Evolutionary conservation across 805 yeast genomes (phyloP).

Genomic region (Teunomyces lycoperdinae): DNA sequence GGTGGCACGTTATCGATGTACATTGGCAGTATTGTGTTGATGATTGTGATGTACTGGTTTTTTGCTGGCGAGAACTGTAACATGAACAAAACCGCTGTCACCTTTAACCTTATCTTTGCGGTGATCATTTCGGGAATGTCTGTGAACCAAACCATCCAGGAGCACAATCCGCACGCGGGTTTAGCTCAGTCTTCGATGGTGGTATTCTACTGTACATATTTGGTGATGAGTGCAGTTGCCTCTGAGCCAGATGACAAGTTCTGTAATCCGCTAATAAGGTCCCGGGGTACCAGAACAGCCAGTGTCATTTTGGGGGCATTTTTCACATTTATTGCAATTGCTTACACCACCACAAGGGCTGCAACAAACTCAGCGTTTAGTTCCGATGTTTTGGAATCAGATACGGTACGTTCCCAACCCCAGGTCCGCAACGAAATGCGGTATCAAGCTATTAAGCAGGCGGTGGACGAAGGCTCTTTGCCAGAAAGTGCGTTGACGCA

Average conservation of each 20-base stretch:
- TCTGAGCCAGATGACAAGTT: constrained; percentile 92
- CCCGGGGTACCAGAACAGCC: constrained; percentile 85
- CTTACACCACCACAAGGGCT: constrained; percentile 95
- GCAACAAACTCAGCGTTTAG: constrained; percentile 63
- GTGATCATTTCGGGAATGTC: constrained; percentile 67
- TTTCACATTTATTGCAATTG: constrained; percentile 91
- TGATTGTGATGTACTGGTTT: constrained; percentile 73
- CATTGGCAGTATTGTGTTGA: constrained; percentile 65
- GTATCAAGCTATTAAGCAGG: constrained; percentile 83
- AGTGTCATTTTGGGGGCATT: constrained; percentile 87
- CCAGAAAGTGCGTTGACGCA: constrained; percentile 90
- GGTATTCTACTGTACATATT: constrained; percentile 85
- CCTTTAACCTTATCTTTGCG: constrained; percentile 67
- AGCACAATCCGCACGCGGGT: constrained; percentile 91
- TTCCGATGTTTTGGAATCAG: constrained; percentile 30
- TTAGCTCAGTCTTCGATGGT: constrained; percentile 97
- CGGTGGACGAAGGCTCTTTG: constrained; percentile 92
- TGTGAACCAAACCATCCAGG: constrained; percentile 81
- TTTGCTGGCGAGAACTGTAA: constrained; percentile 81
- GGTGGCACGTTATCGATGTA: constrained; percentile 91
- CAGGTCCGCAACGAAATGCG: constrained; percentile 64
- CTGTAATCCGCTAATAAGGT: constrained; percentile 90
- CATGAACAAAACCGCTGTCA: constrained; percentile 85
- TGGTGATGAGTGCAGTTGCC: constrained; percentile 88
- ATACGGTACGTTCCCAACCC: constrained; percentile 38